These are phyloP conservation scores for Diospyros lotus DNA, from an alignment of 148 eudicot genomes.

Conservation along the genomic window DNA sequence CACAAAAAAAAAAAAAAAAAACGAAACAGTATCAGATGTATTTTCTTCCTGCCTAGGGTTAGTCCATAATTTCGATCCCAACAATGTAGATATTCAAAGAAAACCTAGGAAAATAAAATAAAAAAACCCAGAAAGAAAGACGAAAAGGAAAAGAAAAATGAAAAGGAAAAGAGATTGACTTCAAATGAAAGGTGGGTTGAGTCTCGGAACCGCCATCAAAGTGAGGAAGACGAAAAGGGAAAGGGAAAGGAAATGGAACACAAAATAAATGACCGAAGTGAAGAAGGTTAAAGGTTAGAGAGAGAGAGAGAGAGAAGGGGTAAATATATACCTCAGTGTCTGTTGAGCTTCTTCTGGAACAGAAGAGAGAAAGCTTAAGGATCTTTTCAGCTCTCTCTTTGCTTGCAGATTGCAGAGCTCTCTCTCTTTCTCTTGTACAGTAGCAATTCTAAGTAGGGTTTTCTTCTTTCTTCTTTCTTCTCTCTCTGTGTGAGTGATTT, in stretches of 20 bases:
- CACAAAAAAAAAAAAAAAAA: background rate
- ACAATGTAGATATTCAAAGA: background rate
- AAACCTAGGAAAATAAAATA: background rate
- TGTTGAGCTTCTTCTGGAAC: background rate
- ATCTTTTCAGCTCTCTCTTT: background rate
- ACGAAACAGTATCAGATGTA: background rate
- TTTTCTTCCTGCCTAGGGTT: background rate
- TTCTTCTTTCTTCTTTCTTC: no score
- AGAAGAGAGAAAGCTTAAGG: background rate
- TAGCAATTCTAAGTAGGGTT: no score
- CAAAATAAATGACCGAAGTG: background rate
- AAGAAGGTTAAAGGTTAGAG: background rate
- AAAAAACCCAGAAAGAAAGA: background rate
- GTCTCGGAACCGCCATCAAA: constrained; percentile 16
- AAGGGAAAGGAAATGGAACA: no score
- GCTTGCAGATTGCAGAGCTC: background rate
- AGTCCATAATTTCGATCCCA: background rate
- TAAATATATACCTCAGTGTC: constrained; percentile 13
- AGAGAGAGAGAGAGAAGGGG: constrained; percentile 6
- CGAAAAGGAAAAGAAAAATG: background rate
- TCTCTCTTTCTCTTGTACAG: background rate
- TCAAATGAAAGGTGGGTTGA: constrained; percentile 1
- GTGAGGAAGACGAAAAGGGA: background rate
- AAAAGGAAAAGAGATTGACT: constrained; percentile 9
- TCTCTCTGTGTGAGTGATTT: no score